Percentiles rank a stretch among this genome's conserved stretches.
phyloP scores from a whole-genome alignment of 164 flowering plant species.

The Malania oleifera region DNA sequence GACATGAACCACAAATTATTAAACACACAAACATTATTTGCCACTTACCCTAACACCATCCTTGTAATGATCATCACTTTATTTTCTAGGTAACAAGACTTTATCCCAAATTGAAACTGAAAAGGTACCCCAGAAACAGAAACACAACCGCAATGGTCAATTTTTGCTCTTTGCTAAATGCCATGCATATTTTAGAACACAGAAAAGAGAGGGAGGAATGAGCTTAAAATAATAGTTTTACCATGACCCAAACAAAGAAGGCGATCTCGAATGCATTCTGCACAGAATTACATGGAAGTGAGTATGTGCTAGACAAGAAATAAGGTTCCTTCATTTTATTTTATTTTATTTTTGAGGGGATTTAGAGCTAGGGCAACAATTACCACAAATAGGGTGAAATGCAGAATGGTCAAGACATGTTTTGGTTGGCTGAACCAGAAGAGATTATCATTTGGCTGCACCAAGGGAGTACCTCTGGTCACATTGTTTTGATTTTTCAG shows the following conservation, averaged over 20 bases:
- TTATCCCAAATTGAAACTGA: slow-evolving; percentile 53
- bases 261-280: slow-evolving; percentile 55
- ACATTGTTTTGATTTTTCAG: slow-evolving; percentile 33
- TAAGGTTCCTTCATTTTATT: too few relatives aligned
- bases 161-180: too few relatives aligned
- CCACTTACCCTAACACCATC: slow-evolving; percentile 55
- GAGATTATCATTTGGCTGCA: slow-evolving; percentile 48
- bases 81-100: slow-evolving; percentile 60
- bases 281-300: too few relatives aligned
- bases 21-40: background rate
- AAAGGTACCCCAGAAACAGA: background rate
- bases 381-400: slow-evolving; percentile 60
- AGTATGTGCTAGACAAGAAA: background rate
- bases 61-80: slow-evolving; percentile 31
- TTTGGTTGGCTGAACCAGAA: slow-evolving; percentile 63
- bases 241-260: slow-evolving; percentile 53
- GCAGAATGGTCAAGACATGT: slow-evolving; percentile 48
- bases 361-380: too few relatives aligned
- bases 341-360: too few relatives aligned
- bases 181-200: too few relatives aligned
- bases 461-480: slow-evolving; percentile 50
- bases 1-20: background rate
- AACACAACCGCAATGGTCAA: background rate
- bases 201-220: too few relatives aligned
- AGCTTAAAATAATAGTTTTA: slow-evolving; percentile 17